Percentiles rank a stretch among this genome's conserved stretches.
Conservation (phyloP, 2,329 filamentous ascomycete species). For the Stagonosporopsis cucurbitacearum region DNA sequence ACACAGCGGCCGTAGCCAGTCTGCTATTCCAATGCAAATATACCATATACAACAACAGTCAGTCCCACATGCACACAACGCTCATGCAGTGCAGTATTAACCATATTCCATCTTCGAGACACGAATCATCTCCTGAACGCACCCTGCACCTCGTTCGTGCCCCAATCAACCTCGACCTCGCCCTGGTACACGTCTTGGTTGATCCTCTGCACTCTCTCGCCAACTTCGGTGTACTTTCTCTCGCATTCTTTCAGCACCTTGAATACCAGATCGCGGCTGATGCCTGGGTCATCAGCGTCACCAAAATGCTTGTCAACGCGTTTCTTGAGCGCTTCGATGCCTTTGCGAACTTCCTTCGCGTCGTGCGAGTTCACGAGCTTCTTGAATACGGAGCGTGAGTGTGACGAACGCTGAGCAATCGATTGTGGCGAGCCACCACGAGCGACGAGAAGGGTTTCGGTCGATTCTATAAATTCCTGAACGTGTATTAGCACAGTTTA, state of each 20-base stretch:
- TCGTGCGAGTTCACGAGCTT: slow-evolving; percentile 85
- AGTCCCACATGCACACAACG: neutral
- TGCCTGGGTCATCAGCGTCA: slow-evolving; percentile 76
- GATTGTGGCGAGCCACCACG: slow-evolving; percentile 57
- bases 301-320: slow-evolving; percentile 97
- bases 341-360: slow-evolving; percentile 82
- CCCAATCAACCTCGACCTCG: slow-evolving; percentile 52
- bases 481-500: slow-evolving; percentile 17
- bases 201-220: slow-evolving; percentile 56
- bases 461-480: slow-evolving; percentile 84
- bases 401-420: slow-evolving; percentile 81
- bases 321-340: slow-evolving; percentile 88
- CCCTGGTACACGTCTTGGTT: slow-evolving; percentile 55
- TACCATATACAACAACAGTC: slow-evolving; percentile 6
- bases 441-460: slow-evolving; percentile 73
- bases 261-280: slow-evolving; percentile 65
- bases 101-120: neutral
- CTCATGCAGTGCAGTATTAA: neutral
- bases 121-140: slow-evolving; percentile 39
- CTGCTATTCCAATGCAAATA: slow-evolving; percentile 2
- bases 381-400: slow-evolving; percentile 82
- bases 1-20: slow-evolving; percentile 6
- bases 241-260: slow-evolving; percentile 69
- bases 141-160: slow-evolving; percentile 34
- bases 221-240: slow-evolving; percentile 60